Percentiles rank a stretch among this genome's conserved stretches.
These are phyloP conservation scores for Penicillium corylophilum DNA, from an alignment of 2,329 filamentous ascomycete species.

Conservation along the genomic window DNA sequence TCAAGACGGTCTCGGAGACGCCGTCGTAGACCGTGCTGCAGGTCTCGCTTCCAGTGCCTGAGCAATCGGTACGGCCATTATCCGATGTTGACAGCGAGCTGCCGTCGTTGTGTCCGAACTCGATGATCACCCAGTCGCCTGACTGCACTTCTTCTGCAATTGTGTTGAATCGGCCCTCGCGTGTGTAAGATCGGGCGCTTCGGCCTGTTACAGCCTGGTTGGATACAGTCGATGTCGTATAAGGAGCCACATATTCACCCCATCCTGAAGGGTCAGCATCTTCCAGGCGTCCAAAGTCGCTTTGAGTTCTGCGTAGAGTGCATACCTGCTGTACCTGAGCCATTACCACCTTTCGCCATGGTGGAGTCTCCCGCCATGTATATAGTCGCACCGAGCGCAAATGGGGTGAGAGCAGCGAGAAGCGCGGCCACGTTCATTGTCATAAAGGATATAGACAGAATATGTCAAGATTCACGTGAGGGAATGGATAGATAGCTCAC, in stretches of 20 bases:
- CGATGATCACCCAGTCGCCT: slow-evolving; percentile 68
- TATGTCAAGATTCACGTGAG: too few relatives aligned
- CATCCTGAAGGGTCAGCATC: slow-evolving; percentile 49
- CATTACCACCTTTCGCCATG: slow-evolving; percentile 29
- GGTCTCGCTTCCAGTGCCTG: slow-evolving; percentile 54
- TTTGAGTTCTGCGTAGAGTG: not conserved
- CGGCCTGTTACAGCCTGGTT: slow-evolving; percentile 68
- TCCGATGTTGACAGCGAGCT: slow-evolving; percentile 56
- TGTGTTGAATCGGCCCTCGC: slow-evolving; percentile 63
- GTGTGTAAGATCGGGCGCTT: slow-evolving; percentile 64
- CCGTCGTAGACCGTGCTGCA: slow-evolving; percentile 56
- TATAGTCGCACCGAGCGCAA: slow-evolving; percentile 26
- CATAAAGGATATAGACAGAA: too few relatives aligned
- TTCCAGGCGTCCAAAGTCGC: not conserved
- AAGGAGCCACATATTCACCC: slow-evolving; percentile 60
- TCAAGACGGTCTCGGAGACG: slow-evolving; percentile 56
- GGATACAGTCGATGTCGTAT: slow-evolving; percentile 51
- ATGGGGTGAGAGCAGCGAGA: slow-evolving; percentile 22
- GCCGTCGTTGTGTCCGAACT: slow-evolving; percentile 73
- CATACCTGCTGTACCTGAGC: slow-evolving; percentile 26
- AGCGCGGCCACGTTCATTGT: slow-evolving; percentile 24
- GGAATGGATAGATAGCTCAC: too few relatives aligned
- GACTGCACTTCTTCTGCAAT: slow-evolving; percentile 54
- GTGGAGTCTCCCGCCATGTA: slow-evolving; percentile 39
- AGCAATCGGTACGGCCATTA: slow-evolving; percentile 62